A percentile compares a stretch with the other conserved stretches of the same genome.
Evolutionary conservation across 2,329 filamentous ascomycete genomes (phyloP).

Genomic region (Sclerotinia nivalis): DNA sequence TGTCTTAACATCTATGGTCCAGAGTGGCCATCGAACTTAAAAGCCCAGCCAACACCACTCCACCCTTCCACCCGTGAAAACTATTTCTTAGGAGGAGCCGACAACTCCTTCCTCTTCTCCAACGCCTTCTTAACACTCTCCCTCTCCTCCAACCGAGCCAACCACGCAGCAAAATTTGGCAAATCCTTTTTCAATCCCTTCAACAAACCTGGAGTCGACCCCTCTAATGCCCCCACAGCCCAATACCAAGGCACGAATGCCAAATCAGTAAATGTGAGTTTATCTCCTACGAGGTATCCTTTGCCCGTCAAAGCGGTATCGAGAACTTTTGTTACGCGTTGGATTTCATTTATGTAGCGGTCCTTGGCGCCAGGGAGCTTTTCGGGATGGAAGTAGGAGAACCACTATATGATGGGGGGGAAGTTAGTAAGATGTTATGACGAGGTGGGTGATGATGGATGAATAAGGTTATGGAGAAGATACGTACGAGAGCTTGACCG

Average conservation of each 20-base stretch:
- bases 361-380: not conserved
- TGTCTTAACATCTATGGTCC: no score
- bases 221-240: not conserved
- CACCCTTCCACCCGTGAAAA: no score
- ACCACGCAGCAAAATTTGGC: not conserved
- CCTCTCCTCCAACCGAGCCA: not conserved
- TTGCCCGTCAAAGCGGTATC: not conserved
- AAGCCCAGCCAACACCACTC: no score
- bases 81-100: not conserved
- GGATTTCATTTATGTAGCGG: not conserved
- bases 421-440: not conserved
- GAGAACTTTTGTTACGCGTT: not conserved
- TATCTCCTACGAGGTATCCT: not conserved
- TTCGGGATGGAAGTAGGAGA: not conserved
- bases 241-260: not conserved
- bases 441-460: not conserved
- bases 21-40: no score
- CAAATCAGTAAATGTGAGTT: not conserved
- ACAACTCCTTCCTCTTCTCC: not conserved
- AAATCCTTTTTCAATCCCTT: not conserved
- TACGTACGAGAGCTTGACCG: not conserved
- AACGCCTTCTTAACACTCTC: not conserved
- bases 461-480: not conserved
- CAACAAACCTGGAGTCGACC: not conserved
- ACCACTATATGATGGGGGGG: not conserved